Conservation (phyloP, 495 filamentous ascomycete species). For the Lophium mytilinum region DNA sequence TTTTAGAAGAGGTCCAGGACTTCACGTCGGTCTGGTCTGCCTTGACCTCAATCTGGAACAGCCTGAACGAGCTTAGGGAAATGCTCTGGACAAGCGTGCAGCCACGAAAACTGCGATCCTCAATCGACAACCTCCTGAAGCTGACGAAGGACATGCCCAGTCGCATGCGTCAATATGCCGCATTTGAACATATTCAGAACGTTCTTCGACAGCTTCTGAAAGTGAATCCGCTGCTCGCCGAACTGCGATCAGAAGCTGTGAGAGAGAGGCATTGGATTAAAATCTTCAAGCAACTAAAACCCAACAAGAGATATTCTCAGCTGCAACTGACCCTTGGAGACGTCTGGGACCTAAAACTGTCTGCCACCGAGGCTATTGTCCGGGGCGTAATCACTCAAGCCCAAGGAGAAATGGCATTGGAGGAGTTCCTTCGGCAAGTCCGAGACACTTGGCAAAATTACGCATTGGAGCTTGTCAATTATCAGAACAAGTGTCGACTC, state of each 20-base stretch:
- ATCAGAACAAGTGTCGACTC: conserved; percentile 93
- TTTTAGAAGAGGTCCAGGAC: conserved; percentile 94
- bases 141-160: conserved; percentile 99
- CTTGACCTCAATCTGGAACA: conserved; percentile 93
- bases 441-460: conserved; percentile 96
- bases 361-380: conserved; percentile 75
- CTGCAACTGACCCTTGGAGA: conserved; percentile 92
- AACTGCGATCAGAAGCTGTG: conserved; percentile 95
- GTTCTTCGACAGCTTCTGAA: conserved; percentile 82
- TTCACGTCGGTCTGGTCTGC: conserved; percentile 98
- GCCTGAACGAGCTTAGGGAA: conserved; percentile 85
- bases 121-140: conserved; percentile 84
- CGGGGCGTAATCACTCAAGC: conserved; percentile 90
- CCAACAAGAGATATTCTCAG: conserved; percentile 80
- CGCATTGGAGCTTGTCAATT: conserved; percentile 85
- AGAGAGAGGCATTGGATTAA: conserved; percentile 94
- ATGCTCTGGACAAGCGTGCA: conserved; percentile 87
- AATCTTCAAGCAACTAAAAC: conserved; percentile 91
- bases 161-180: conserved; percentile 97
- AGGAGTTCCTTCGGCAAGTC: conserved; percentile 95
- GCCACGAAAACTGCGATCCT: conserved; percentile 78
- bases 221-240: conserved; percentile 75
- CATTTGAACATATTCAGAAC: conserved; percentile 94
- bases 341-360: conserved; percentile 94
- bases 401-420: conserved; percentile 95